A percentile compares a stretch with the other conserved stretches of the same genome.
Conservation (phyloP, 129 eudicot genomes). For the Centaurea solstitialis region DNA sequence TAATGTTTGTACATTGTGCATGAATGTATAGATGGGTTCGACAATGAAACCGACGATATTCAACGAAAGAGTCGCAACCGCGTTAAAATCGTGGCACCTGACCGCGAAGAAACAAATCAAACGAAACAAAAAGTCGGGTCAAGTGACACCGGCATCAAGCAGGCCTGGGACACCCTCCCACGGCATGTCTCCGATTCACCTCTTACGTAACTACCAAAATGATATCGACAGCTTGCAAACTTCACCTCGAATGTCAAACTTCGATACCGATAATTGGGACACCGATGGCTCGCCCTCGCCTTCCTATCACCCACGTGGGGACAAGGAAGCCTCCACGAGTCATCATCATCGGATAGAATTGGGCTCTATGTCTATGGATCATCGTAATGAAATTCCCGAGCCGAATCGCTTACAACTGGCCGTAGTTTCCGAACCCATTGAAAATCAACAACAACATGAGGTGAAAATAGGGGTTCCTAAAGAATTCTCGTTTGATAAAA, state of each 20-base stretch:
- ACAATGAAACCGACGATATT: slow-evolving; percentile 61
- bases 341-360: slow-evolving; percentile 12
- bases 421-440: background rate
- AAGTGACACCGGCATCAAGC: slow-evolving; percentile 52
- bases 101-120: slow-evolving; percentile 45
- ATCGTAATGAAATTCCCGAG: slow-evolving; percentile 11
- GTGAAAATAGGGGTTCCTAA: slow-evolving; percentile 24
- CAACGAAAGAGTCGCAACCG: slow-evolving; percentile 55
- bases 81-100: slow-evolving; percentile 52
- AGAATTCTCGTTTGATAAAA: slow-evolving; percentile 42
- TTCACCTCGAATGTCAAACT: slow-evolving; percentile 40
- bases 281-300: slow-evolving; percentile 40
- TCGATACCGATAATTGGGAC: slow-evolving; percentile 36
- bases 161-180: slow-evolving; percentile 49
- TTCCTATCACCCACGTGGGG: slow-evolving; percentile 25
- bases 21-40: slow-evolving; percentile 57
- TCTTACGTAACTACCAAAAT: slow-evolving; percentile 38
- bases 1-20: background rate
- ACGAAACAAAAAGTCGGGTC: slow-evolving; percentile 38
- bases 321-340: background rate
- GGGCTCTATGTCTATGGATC: slow-evolving; percentile 2
- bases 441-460: slow-evolving; percentile 21
- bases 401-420: slow-evolving; percentile 5
- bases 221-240: slow-evolving; percentile 35
- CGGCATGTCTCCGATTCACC: slow-evolving; percentile 51